phyloP scores from a whole-genome alignment of 768 basidiomycete species.

The Nevesoporus exiguus region DNA sequence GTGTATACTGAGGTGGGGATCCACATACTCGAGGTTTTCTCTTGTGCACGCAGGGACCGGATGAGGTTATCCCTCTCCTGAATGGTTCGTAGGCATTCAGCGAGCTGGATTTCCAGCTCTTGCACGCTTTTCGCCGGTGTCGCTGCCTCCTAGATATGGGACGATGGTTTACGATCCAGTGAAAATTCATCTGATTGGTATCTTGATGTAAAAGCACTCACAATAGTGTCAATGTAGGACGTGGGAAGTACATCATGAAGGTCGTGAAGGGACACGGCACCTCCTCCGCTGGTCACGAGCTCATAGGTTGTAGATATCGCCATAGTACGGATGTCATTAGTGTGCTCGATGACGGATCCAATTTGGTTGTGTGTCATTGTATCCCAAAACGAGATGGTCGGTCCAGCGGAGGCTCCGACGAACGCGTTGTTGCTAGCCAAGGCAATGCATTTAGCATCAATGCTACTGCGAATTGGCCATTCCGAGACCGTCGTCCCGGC shows the following conservation, averaged over 20 bases:
- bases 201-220: no score
- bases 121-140: no score
- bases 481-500: not conserved
- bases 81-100: no score
- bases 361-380: not conserved
- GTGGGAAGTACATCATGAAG: not conserved
- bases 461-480: not conserved
- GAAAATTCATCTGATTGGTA: no score
- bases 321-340: not conserved
- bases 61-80: no score
- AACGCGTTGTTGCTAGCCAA: not conserved
- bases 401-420: not conserved
- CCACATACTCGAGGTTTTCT: no score
- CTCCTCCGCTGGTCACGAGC: not conserved
- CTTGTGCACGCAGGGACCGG: no score
- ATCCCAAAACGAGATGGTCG: not conserved
- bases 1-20: no score
- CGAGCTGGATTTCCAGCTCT: no score
- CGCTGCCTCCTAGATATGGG: no score
- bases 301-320: not conserved
- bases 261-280: not conserved
- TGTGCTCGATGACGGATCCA: not conserved
- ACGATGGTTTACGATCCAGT: no score
- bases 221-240: not conserved
- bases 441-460: not conserved